Conservation (phyloP, 2,329 filamentous ascomycete species). For the Sporothrix phasma region DNA sequence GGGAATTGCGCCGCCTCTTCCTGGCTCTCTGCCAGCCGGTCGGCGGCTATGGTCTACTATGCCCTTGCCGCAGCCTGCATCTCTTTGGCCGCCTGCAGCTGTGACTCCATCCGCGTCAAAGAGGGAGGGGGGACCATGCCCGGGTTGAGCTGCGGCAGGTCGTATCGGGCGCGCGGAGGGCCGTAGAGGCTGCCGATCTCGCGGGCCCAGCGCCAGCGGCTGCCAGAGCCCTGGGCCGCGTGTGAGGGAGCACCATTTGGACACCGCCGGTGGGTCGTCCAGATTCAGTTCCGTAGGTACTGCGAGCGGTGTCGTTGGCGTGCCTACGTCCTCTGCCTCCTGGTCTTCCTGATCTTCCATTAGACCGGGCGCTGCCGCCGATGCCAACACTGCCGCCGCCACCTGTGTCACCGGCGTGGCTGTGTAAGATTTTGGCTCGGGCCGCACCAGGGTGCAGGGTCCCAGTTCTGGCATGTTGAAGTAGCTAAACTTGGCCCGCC, state of each 20-base stretch:
- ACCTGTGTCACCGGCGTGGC: background rate
- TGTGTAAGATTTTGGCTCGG: background rate
- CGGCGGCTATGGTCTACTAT: background rate
- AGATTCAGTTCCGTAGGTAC: background rate
- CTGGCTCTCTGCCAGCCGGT: background rate
- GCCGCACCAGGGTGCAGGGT: background rate
- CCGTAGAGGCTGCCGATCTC: background rate
- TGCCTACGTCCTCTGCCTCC: no score
- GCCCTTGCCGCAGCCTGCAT: no score
- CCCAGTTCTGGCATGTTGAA: background rate
- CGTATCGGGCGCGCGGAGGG: background rate
- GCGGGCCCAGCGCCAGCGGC: background rate
- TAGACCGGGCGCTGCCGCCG: background rate
- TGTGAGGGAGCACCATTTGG: background rate
- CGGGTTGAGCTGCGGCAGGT: background rate
- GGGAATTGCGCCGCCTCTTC: background rate
- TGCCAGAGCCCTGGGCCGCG: background rate
- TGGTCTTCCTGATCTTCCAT: background rate
- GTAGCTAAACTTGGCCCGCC: background rate
- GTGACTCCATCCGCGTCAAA: background rate
- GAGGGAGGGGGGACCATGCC: background rate
- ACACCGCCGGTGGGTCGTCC: background rate
- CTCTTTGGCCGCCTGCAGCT: background rate
- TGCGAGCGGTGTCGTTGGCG: background rate
- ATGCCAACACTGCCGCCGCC: background rate